Conservation (phyloP, 345 rosid species). For the Camelina hispida region DNA sequence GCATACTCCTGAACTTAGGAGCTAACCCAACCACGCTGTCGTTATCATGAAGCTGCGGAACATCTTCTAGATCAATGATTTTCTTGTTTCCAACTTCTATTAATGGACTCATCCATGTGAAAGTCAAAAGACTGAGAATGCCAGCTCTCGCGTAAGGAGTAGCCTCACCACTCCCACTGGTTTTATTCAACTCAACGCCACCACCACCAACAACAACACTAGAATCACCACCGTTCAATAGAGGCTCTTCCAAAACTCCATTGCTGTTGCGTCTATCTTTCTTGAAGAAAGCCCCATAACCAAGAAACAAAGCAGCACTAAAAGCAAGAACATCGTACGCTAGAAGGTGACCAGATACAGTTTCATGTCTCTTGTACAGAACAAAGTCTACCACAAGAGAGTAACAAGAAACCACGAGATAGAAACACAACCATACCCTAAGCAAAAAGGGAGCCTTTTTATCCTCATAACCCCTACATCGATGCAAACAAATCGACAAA, state of each 20-base stretch:
- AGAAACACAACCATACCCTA: conserved; percentile 77
- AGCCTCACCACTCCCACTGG: conserved; percentile 47
- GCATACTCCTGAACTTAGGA: conserved; percentile 49
- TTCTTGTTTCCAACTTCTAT: conserved; percentile 65
- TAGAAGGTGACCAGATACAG: conserved; percentile 45
- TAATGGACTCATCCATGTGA: conserved; percentile 71
- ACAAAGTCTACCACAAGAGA: conserved; percentile 62
- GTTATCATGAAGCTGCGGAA: conserved; percentile 60
- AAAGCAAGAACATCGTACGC: conserved; percentile 50
- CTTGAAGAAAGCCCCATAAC: conserved; percentile 53
- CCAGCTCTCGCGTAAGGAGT: conserved; percentile 59
- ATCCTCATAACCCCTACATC: conserved; percentile 40
- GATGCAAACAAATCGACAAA: conserved; percentile 51
- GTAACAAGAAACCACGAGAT: conserved; percentile 60
- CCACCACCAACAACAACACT: conserved; percentile 14
- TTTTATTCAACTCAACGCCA: conserved; percentile 37
- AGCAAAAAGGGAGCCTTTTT: conserved; percentile 58
- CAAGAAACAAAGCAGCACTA: conserved; percentile 51
- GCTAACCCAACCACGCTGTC: conserved; percentile 57
- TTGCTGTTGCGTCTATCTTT: conserved; percentile 41
- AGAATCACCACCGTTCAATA: conserved; percentile 47
- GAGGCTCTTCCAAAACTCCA: conserved; percentile 52
- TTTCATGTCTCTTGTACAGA: conserved; percentile 42
- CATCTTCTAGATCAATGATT: conserved; percentile 63
- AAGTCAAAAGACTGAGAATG: conserved; percentile 52